Evolutionary conservation across 371 early-diverging fungal genomes (phyloP), one percentile per base, ranked within the genome.

Genomic region (Mortierella sp.): DNA sequence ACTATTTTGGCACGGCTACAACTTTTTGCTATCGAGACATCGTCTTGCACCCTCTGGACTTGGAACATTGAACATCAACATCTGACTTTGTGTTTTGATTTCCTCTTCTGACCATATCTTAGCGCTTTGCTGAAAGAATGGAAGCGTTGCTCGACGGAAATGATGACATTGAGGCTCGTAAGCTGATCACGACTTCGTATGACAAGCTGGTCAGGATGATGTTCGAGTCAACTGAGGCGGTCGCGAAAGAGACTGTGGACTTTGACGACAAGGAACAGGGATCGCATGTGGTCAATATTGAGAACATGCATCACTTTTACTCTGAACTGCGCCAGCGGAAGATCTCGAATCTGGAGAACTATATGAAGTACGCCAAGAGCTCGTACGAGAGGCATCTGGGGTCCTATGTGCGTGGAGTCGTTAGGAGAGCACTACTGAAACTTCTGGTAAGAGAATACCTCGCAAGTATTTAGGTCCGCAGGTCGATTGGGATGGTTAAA

Each of bases 281-380:
- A 51, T 68, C 69, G 10, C 77, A 76, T 40, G 77, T 76, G 41
- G 66, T 76, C 46, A 76, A 76, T 46, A 76, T 76, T 45, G 96
- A 96, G 79, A 96, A 96, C 67, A 95, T 94, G 94, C 95, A 96
- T 77, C 90, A 93, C 61, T 92, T 95, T 74, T 90, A 91, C 52
- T 86, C 90, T 9, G 91, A 92, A 55, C 68, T 94, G 48, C 87
- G 93, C 52, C 59, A 89, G 74, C 79, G 85, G 63, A 88, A 94
- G 82, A 79, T 90, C 68, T 61, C 50, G 48, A 67, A 73, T 21
- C 68, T 90, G 81, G 95, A 94, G 19, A 85, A 81, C 48, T 94
- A 89, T 80, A 88, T 92, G 63, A 95, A 93, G 58, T 91, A 95
- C 51, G 93, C 96, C 12, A 95, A 94, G 78, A 67, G 79, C 6